These are phyloP conservation scores for Myxozyma kluyveri DNA, from an alignment of 805 yeast species.

Conservation along the genomic window DNA sequence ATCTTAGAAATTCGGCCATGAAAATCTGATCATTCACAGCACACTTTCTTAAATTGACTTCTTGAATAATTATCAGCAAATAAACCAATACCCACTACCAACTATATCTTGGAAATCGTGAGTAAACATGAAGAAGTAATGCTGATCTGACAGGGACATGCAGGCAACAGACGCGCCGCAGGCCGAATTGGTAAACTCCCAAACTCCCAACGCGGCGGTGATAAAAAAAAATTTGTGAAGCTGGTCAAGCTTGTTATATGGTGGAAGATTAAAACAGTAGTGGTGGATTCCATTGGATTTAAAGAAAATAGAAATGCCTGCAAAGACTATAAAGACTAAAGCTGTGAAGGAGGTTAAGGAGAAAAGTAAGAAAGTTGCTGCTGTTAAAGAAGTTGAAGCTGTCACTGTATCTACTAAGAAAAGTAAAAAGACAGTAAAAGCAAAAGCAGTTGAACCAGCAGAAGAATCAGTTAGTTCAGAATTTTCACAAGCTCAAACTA, in stretches of 20 bases:
- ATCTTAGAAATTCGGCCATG: constrained; percentile 34
- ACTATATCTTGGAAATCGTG: not conserved
- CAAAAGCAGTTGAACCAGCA: not conserved
- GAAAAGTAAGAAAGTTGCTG: not conserved
- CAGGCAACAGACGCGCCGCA: too few relatives aligned
- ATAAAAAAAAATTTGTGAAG: not conserved
- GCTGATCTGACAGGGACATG: too few relatives aligned
- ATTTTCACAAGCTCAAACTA: constrained; percentile 32
- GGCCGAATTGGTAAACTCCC: not conserved
- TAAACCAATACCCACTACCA: not conserved
- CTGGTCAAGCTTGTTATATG: too few relatives aligned
- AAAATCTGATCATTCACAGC: not conserved
- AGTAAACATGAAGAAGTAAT: too few relatives aligned
- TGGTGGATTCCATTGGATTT: not conserved
- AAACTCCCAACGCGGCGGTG: not conserved
- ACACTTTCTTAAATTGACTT: too few relatives aligned
- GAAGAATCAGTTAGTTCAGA: constrained; percentile 1
- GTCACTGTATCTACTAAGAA: too few relatives aligned
- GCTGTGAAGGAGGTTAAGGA: constrained; percentile 2
- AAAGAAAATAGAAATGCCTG: not conserved
- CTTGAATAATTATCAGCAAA: not conserved
- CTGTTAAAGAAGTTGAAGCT: not conserved
- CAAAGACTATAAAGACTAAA: not conserved
- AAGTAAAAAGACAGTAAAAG: not conserved
- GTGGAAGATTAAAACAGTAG: too few relatives aligned